Evolutionary conservation across 257 asterid species (phyloP), one percentile per base, ranked within the genome.

Genomic region (Nicotiana attenuata): DNA sequence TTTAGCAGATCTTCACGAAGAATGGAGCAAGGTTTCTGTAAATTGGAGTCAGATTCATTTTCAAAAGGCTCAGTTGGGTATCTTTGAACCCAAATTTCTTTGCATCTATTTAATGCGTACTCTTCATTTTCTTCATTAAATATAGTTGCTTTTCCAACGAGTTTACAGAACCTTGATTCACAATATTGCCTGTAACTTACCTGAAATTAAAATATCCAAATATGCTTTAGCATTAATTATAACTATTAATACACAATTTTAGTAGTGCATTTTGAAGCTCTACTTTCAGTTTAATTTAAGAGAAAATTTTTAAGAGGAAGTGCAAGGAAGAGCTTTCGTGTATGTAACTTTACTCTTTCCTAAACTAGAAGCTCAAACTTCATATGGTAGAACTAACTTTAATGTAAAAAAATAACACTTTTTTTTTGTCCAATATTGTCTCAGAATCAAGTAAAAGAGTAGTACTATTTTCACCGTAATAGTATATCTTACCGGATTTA

Each of bases 71-170:
- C 98, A 0, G 92, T 81, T 56, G 93, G 93, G 81, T 90, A 92
- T 76, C 81, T 91, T 5, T 66, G 24, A 16, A 87, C 92, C 99
- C 99, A 95, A 65, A 91, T 86, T 82, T 86, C 88, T 83, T 89
- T 92, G 91, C 99, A 91, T 87, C 93, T 91, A 80, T 89, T 86
- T 84, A 93, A 31, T 80, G 99, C 98, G 76, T 95, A 95, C 29
- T 92, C 99, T 82, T 90, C 94, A 67, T 91, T 93, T 84, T 95
- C 97, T 80, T 90, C 95, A 84, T 92, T 94, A 65, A 93, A 92
- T 33, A 95, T 92, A 10, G 91, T 77, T 20, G 97, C 85, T 73
- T 91, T 95, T 69, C 97, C 97, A 2, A 95, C 89, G 14, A 93
- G 81, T 82, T 91, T 95, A 14, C 90, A 86, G 89, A 95, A 93